Base-by-base conservation (phyloP, 2,329 filamentous ascomycete genomes). In the Colletotrichum aenigma region DNA sequence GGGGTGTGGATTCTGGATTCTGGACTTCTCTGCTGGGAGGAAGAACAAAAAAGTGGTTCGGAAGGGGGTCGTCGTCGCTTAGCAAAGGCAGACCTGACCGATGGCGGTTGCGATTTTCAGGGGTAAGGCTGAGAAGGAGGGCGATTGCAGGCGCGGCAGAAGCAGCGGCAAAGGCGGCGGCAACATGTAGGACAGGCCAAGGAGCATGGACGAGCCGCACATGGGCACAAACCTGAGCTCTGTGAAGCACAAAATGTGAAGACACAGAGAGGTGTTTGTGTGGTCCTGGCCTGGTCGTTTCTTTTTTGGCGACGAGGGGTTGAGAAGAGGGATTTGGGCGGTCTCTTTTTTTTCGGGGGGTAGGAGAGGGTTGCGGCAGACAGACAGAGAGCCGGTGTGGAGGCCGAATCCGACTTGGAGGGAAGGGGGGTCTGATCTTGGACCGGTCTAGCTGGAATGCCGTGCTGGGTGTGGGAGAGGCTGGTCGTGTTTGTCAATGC, bases 61-160 rank as follows among this genome's bases (percentile, higher is more conserved):
- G 65, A 68, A 70, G 71, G 66, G 56, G 71, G 21, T 68, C 48
- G 73, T 76, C 52, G 74, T 76, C 74, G 74, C 74, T 76, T 75
- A 76, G 56, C 61, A 70, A 62, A 32, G 34, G 67, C 55, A 76
- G 66, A 36, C 66, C 43, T 24, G 66, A 67, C 64, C 43, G 64
- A 52, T 68, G 66, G 74, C 66, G 71, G 55, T 66, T 75, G 61
- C 66, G 61, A 67, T 75, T 76, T 75, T 76, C 74, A 75, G 74
- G 74, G 74, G 74, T 76, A 75, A 75, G 74, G 74, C 74, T 76
- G 71, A 66, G 70, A 48, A 76, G 52, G 48, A 55, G 56, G 26
- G 68, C 72, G 26, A 43, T 18, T 43, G 15, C 24, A 38, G 52
- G 60, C n/a, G 52, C 67, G 36, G 66, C 32, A 71, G 52, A 64